phyloP scores from a whole-genome alignment of 257 asterid genomes.

The Knoxia roxburghii region DNA sequence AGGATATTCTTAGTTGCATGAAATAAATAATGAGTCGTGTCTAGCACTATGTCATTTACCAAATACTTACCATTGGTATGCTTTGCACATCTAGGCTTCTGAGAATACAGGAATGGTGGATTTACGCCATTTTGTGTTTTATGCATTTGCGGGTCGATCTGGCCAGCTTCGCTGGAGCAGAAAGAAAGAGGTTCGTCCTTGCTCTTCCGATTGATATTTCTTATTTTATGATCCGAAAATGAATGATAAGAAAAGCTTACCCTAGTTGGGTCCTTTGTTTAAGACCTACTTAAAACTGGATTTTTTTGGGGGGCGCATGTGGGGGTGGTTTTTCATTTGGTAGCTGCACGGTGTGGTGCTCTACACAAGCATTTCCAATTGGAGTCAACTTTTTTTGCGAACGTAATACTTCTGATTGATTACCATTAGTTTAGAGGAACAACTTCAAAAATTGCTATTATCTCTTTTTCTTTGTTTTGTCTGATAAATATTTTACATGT shows the following conservation, averaged over 20 bases:
- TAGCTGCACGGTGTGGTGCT: background rate
- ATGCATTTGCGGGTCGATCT: conserved; percentile 89
- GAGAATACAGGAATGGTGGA: conserved; percentile 73
- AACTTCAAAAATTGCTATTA: background rate
- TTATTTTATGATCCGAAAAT: background rate
- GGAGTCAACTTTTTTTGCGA: background rate
- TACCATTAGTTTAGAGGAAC: background rate
- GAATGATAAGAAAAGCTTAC: background rate
- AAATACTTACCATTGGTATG: conserved; percentile 15
- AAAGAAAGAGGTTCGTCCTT: conserved; percentile 58
- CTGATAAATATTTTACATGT: background rate
- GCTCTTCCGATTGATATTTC: background rate
- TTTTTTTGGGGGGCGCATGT: no score
- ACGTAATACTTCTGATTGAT: background rate
- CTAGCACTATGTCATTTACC: background rate
- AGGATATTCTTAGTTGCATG: background rate
- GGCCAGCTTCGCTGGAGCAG: conserved; percentile 89
- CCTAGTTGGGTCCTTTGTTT: background rate
- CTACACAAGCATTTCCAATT: background rate
- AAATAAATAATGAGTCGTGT: background rate
- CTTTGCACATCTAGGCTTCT: conserved; percentile 41
- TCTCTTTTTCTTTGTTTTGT: background rate
- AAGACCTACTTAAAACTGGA: background rate
- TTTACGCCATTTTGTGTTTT: conserved; percentile 83
- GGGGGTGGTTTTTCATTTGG: no score